Evolutionary conservation across 2,329 filamentous ascomycete species (phyloP).

Genomic region (Alternaria consortialis): DNA sequence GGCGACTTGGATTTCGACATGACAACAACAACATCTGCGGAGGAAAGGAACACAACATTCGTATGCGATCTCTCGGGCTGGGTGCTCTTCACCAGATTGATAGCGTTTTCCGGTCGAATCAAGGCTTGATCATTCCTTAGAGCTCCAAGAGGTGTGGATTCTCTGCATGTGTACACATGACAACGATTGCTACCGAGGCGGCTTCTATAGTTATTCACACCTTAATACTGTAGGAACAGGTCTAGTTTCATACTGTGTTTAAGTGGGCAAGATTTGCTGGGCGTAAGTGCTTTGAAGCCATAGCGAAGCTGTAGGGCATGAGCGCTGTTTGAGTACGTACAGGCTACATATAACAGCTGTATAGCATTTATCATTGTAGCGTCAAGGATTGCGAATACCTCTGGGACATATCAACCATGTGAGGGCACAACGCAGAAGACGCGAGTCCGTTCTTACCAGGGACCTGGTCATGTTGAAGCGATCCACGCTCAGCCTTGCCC

Average conservation of each 20-base stretch:
- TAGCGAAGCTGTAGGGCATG: neutral
- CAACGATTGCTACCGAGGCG: neutral
- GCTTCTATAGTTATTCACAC: neutral
- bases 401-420: neutral
- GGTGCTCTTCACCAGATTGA: neutral
- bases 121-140: neutral
- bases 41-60: slow-evolving; percentile 1
- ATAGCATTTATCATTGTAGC: neutral
- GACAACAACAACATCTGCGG: slow-evolving; percentile 2
- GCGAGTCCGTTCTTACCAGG: neutral
- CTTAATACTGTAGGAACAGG: neutral
- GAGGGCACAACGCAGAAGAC: neutral
- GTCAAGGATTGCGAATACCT: neutral
- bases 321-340: neutral
- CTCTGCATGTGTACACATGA: neutral
- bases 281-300: neutral
- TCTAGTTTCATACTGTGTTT: neutral
- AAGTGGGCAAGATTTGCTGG: neutral
- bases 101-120: neutral
- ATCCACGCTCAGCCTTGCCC: neutral
- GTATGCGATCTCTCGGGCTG: neutral
- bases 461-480: slow-evolving; percentile 1
- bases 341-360: neutral
- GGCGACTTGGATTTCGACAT: slow-evolving; percentile 9
- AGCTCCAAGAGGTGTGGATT: neutral